Conservation (phyloP, 768 basidiomycete genomes). For the Lactarius psammicola region DNA sequence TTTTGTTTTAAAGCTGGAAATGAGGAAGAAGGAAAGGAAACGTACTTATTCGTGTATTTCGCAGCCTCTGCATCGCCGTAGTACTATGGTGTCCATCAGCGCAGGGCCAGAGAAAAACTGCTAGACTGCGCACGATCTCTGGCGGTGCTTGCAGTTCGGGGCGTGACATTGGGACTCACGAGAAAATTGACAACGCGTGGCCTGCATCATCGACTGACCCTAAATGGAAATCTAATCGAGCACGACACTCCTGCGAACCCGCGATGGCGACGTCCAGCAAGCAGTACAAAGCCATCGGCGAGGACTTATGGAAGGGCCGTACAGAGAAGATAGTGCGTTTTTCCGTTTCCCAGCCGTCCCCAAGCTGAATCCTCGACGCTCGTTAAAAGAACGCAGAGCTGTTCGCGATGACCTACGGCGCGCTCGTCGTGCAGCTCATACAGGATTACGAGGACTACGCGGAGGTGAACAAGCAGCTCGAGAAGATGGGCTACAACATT, state of each 20-base stretch:
- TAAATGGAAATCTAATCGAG: neutral
- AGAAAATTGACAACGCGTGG: neutral
- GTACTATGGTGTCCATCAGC: slow-evolving; percentile 53
- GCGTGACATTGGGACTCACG: slow-evolving; percentile 46
- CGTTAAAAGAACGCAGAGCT: slow-evolving; percentile 86
- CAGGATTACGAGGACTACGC: slow-evolving; percentile 98
- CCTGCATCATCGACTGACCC: neutral
- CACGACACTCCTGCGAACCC: slow-evolving; percentile 14
- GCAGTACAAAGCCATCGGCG: slow-evolving; percentile 85
- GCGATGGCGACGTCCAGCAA: slow-evolving; percentile 72
- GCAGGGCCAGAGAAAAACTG: neutral
- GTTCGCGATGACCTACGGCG: slow-evolving; percentile 95
- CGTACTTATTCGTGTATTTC: slow-evolving; percentile 94
- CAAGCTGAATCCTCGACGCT: slow-evolving; percentile 32
- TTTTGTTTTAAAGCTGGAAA: neutral
- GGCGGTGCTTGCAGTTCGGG: slow-evolving; percentile 64
- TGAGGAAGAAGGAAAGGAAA: neutral
- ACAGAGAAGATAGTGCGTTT: slow-evolving; percentile 89
- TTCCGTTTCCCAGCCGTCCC: neutral
- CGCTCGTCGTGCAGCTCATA: slow-evolving; percentile 95
- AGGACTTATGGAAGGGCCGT: slow-evolving; percentile 93
- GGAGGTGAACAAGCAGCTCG: slow-evolving; percentile 94
- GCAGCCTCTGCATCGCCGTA: slow-evolving; percentile 94
- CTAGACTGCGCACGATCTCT: slow-evolving; percentile 58
- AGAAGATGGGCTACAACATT: slow-evolving; percentile 99